Base-by-base conservation (phyloP, 306 rosid species). In the Gastrolobium bilobum region DNA sequence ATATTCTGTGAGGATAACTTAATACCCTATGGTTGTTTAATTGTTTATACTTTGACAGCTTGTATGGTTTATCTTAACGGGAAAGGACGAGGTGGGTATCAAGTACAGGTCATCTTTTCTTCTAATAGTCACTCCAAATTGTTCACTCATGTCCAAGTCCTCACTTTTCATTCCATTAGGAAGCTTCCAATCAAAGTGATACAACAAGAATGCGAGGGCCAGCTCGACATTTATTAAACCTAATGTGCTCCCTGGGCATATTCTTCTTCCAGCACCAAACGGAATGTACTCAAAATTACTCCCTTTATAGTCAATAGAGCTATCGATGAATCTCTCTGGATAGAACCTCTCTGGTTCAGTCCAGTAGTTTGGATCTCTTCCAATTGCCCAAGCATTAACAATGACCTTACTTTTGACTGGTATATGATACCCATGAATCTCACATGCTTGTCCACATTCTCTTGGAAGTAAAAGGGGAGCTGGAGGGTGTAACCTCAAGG, bases 231-330 rank as follows among this genome's bases (percentile, higher is more conserved):
- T 73, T 10, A 35, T 35, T 30, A 80, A 54, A 66, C 79, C 79
- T 52, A 31, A 73, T 8, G 56, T 42, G 5, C 43, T 73, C 0
- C 80, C 80, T 1, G 84, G 80, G 35, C 84, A 73, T 20, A 65
- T 81, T 73, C 84, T 85, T 67, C 77, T 85, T 57, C 84, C 83
- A 13, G 76, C 78, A 40, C 88, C 88, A 68, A 84, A 84, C 31
- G 73, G 79, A 3, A 79, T 79, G 44, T 50, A 79, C 66, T 79
- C 73, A 51, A 79, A 80, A 20, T 72, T 63, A 15, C 1, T 15
- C 0, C 68, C 84, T 42, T 64, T 80, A 9, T 40, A 64, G 52
- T 80, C 79, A 64, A 73, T 11, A 7, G 79, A 42, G 6, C 62
- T 20, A 54, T 53, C 53, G 11, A 54, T 20, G 48, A 80, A 73